phyloP scores from a whole-genome alignment of 257 asterid species.

The Catharanthus roseus region DNA sequence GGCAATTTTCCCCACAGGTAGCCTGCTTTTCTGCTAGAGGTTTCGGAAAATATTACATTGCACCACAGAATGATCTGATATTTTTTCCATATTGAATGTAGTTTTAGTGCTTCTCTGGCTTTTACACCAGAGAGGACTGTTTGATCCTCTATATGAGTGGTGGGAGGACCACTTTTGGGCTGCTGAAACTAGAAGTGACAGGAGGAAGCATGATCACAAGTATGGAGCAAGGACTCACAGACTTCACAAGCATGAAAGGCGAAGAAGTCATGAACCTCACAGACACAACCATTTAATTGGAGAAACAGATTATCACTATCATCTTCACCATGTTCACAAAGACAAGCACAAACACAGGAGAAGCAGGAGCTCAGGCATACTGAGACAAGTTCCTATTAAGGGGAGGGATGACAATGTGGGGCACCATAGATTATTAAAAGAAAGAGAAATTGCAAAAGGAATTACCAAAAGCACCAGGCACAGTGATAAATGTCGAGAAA shows the following conservation, averaged over 20 bases:
- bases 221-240: constrained; percentile 41
- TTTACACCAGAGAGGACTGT: constrained; percentile 76
- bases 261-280: constrained; percentile 27
- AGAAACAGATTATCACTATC: constrained; percentile 46
- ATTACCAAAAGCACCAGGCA: constrained; percentile 14
- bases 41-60: neutral
- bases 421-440: constrained; percentile 38
- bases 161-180: constrained; percentile 82
- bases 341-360: constrained; percentile 56
- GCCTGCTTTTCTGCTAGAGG: constrained; percentile 4
- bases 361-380: constrained; percentile 35
- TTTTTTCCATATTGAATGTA: constrained; percentile 25
- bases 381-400: constrained; percentile 24
- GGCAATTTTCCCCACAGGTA: constrained; percentile 89
- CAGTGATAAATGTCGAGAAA: constrained; percentile 22
- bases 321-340: constrained; percentile 73
- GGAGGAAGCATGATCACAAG: constrained; percentile 32
- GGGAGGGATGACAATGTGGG: constrained; percentile 31
- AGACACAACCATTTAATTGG: constrained; percentile 29
- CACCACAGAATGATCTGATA: constrained; percentile 3
- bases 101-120: constrained; percentile 75
- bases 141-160: constrained; percentile 91
- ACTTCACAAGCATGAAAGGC: constrained; percentile 38
- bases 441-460: constrained; percentile 26
- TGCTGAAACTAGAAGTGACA: constrained; percentile 20